phyloP scores from a whole-genome alignment of 2,329 filamentous ascomycete species.

The Dactylella cylindrospora region DNA sequence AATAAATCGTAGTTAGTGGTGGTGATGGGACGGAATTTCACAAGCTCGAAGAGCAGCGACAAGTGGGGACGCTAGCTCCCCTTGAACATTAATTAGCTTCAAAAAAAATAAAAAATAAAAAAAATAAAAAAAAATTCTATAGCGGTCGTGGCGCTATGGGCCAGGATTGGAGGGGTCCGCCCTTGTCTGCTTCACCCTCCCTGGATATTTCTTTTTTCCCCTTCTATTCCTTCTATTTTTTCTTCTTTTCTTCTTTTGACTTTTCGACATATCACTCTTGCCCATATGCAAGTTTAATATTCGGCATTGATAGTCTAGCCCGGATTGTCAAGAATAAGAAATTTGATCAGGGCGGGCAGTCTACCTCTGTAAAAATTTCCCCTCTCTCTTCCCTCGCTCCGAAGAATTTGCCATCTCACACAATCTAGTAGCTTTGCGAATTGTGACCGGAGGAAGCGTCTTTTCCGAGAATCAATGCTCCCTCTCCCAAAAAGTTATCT shows the following conservation, averaged over 20 bases:
- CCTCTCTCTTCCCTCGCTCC: too few relatives aligned
- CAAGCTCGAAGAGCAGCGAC: slow-evolving; percentile 39
- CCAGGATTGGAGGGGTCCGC: slow-evolving; percentile 19
- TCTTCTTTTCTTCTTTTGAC: slow-evolving; percentile 2
- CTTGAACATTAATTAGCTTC: too few relatives aligned
- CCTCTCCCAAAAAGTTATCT: too few relatives aligned
- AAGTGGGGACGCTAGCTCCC: slow-evolving; percentile 42
- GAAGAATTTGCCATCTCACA: too few relatives aligned
- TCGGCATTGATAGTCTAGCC: slow-evolving; percentile 25
- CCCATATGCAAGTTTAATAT: slow-evolving; percentile 8
- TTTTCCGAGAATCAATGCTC: too few relatives aligned
- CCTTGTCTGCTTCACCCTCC: slow-evolving; percentile 22
- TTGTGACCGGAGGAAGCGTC: too few relatives aligned
- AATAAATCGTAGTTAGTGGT: too few relatives aligned
- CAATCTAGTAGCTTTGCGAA: too few relatives aligned
- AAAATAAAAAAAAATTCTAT: too few relatives aligned
- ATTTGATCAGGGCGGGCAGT: background rate
- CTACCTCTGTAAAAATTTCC: too few relatives aligned
- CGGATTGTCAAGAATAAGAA: slow-evolving; percentile 19
- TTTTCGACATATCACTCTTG: too few relatives aligned
- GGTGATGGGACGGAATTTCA: slow-evolving; percentile 43
- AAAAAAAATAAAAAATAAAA: too few relatives aligned
- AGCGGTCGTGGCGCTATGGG: slow-evolving; percentile 42
- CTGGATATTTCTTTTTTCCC: slow-evolving; percentile 23
- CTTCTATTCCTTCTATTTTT: slow-evolving; percentile 2